Percentiles rank a stretch among this genome's conserved stretches.
Conservation (phyloP, 1,284 basidiomycete genomes). For the Apiotrichum gamsii region DNA sequence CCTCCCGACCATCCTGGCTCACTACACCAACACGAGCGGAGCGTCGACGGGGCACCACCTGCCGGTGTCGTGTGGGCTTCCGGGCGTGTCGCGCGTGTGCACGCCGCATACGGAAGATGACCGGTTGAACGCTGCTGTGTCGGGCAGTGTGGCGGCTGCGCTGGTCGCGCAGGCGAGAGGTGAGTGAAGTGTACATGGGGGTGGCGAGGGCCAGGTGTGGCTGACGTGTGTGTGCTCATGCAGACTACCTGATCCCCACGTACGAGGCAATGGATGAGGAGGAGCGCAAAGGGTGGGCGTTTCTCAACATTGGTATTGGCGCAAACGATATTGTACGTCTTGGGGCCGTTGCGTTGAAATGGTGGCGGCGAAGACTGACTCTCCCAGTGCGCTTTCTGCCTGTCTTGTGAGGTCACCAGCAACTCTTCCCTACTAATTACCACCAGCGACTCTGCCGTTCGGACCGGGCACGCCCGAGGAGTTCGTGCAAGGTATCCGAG, state of each 20-base stretch:
- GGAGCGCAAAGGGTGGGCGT: slow-evolving; percentile 36
- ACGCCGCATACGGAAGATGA: slow-evolving; percentile 24
- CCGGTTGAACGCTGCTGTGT: slow-evolving; percentile 39
- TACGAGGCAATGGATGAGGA: slow-evolving; percentile 23
- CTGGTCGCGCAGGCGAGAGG: slow-evolving; percentile 33
- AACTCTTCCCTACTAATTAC: background rate
- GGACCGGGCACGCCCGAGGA: slow-evolving; percentile 34
- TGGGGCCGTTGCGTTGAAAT: no score
- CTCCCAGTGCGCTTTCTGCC: slow-evolving; percentile 41
- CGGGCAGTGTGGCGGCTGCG: slow-evolving; percentile 26
- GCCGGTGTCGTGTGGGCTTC: slow-evolving; percentile 19
- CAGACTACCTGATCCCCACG: slow-evolving; percentile 41
- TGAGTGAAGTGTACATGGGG: slow-evolving; percentile 16
- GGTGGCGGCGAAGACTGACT: slow-evolving; percentile 7
- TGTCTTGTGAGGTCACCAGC: slow-evolving; percentile 27
- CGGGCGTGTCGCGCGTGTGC: slow-evolving; percentile 6
- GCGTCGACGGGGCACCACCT: slow-evolving; percentile 27
- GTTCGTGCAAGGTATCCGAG: slow-evolving; percentile 36
- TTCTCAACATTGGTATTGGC: slow-evolving; percentile 45
- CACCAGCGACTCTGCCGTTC: slow-evolving; percentile 24
- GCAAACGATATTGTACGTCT: slow-evolving; percentile 45
- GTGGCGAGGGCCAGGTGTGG: slow-evolving; percentile 33
- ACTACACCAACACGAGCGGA: slow-evolving; percentile 27
- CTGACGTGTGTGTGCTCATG: background rate
- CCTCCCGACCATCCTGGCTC: slow-evolving; percentile 33